Percentiles rank a stretch among this genome's conserved stretches.
These are phyloP conservation scores for Hordeum pubiflorum DNA, from an alignment of 202 grass and related monocot genomes.

Conservation along the genomic window DNA sequence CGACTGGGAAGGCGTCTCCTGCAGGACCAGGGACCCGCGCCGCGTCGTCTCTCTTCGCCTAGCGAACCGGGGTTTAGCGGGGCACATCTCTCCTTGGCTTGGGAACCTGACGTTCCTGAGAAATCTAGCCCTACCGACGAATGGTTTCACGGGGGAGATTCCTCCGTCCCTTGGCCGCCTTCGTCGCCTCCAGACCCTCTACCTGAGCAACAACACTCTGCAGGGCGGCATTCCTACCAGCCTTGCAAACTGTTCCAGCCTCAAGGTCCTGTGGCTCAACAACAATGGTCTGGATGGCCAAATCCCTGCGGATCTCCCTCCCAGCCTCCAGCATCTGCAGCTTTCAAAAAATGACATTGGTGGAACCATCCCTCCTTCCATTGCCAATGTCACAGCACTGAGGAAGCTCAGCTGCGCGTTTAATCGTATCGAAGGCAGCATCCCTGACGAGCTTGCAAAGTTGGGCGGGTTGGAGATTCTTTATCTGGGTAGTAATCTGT, in stretches of 20 bases:
- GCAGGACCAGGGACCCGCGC: background rate
- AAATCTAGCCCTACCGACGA: background rate
- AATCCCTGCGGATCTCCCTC: background rate
- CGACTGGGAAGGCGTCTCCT: background rate
- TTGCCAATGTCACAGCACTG: slow-evolving; percentile 23
- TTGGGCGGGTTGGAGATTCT: background rate
- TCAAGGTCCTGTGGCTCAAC: slow-evolving; percentile 4
- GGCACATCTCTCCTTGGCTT: background rate
- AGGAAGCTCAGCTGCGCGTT: background rate
- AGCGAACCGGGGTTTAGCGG: background rate
- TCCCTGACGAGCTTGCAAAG: slow-evolving; percentile 17
- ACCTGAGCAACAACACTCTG: background rate
- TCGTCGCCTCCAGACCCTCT: background rate
- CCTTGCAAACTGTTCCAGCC: slow-evolving; percentile 9
- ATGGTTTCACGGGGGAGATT: background rate
- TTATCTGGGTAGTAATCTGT: background rate
- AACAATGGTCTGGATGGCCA: slow-evolving; percentile 12
- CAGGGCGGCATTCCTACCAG: background rate
- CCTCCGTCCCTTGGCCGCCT: background rate
- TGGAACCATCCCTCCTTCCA: slow-evolving; percentile 13
- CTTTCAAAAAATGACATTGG: background rate
- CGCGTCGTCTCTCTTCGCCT: background rate
- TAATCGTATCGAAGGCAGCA: slow-evolving; percentile 12
- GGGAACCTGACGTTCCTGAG: background rate
- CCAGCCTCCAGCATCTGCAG: background rate